phyloP scores from a whole-genome alignment of 2,329 filamentous ascomycete genomes.

The Beauveria medogensis region DNA sequence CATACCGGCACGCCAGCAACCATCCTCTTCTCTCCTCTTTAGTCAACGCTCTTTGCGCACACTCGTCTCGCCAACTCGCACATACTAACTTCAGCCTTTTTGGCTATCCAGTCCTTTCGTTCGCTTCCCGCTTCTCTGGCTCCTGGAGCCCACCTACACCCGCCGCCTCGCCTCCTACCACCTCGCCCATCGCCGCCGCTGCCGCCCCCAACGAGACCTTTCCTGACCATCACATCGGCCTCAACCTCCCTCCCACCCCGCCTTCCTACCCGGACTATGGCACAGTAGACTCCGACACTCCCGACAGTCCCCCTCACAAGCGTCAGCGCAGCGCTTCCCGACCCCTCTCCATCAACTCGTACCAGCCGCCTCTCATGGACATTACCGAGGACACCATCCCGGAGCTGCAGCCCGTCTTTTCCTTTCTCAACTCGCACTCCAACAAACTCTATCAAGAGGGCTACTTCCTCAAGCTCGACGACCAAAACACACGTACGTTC shows the following conservation, averaged over 20 bases:
- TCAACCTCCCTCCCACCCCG: constrained; percentile 31
- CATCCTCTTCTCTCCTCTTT: background rate
- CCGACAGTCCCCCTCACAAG: constrained; percentile 31
- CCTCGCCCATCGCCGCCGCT: constrained; percentile 30
- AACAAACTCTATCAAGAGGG: constrained; percentile 98
- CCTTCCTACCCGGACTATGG: constrained; percentile 24
- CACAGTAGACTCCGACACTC: constrained; percentile 29
- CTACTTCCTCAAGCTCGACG: constrained; percentile 94
- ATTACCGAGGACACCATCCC: constrained; percentile 77
- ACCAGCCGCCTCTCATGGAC: constrained; percentile 81
- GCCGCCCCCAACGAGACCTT: constrained; percentile 29
- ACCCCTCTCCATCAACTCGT: constrained; percentile 79
- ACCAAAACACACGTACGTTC: constrained; percentile 79
- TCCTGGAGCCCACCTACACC: constrained; percentile 36
- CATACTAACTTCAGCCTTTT: background rate
- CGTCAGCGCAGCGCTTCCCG: constrained; percentile 50
- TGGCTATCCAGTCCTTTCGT: constrained; percentile 62
- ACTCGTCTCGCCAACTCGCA: too few species aligned
- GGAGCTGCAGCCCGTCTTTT: constrained; percentile 90
- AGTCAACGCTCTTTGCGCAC: background rate
- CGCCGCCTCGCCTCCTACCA: constrained; percentile 34
- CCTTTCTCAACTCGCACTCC: constrained; percentile 84
- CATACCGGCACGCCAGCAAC: background rate
- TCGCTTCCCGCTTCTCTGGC: constrained; percentile 70
- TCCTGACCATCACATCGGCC: constrained; percentile 28